Evolutionary conservation across 2,329 filamentous ascomycete species (phyloP).

Genomic region (Beauveria sp.): DNA sequence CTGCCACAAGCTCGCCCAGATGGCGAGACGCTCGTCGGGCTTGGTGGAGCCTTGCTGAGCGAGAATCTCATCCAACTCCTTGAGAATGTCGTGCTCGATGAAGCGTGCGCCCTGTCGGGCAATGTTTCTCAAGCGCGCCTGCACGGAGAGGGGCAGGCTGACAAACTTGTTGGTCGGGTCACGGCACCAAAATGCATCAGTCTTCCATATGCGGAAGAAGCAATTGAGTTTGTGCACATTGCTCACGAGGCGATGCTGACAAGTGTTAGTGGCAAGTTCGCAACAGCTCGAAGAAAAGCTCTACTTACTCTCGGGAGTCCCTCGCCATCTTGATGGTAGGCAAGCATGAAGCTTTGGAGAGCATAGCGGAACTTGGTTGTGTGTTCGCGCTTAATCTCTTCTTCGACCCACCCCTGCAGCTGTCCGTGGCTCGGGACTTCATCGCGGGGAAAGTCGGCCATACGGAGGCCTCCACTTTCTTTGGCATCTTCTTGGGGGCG

Average conservation of each 20-base stretch:
- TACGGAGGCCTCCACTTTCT: slow-evolving; percentile 23
- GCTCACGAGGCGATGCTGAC: slow-evolving; percentile 32
- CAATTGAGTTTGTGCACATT: slow-evolving; percentile 40
- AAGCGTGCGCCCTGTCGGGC: slow-evolving; percentile 29
- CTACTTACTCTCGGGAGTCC: slow-evolving; percentile 32
- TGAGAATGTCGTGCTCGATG: slow-evolving; percentile 32
- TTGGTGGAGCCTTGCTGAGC: slow-evolving; percentile 31
- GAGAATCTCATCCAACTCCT: slow-evolving; percentile 32
- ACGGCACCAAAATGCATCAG: slow-evolving; percentile 33
- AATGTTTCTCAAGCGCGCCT: slow-evolving; percentile 32
- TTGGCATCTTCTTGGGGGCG: slow-evolving; percentile 24
- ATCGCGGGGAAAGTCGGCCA: slow-evolving; percentile 30
- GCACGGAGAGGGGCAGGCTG: slow-evolving; percentile 31
- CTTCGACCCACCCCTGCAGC: slow-evolving; percentile 31
- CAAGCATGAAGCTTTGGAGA: slow-evolving; percentile 31
- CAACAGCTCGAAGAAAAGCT: slow-evolving; percentile 3
- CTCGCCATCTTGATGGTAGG: slow-evolving; percentile 28
- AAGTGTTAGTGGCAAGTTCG: not conserved
- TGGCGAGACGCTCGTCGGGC: slow-evolving; percentile 32
- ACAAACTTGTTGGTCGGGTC: slow-evolving; percentile 30
- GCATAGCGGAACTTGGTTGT: slow-evolving; percentile 24
- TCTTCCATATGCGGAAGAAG: slow-evolving; percentile 43
- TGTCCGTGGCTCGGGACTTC: slow-evolving; percentile 27
- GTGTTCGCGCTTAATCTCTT: slow-evolving; percentile 28
- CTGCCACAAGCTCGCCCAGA: slow-evolving; percentile 44